Evolutionary conservation across 805 yeast genomes (phyloP), one percentile per base, ranked within the genome.

Genomic region (Naumovozyma baii): DNA sequence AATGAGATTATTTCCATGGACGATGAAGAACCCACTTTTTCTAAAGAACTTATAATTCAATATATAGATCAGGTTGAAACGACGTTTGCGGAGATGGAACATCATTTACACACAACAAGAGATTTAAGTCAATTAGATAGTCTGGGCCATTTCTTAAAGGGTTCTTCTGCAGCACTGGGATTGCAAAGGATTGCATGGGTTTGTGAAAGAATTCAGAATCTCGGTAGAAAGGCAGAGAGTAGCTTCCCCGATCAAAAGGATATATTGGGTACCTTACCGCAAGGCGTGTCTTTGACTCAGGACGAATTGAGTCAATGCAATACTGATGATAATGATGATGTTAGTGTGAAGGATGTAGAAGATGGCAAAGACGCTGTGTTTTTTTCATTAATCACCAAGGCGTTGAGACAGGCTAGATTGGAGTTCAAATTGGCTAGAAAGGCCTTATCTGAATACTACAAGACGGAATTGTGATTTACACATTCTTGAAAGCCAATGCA

Each of bases 101-200:
- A 63, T 5, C 58, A 57, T 25, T 45, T 67, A 37, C 49, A 62
- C 22, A 49, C 63, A 1, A 67, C 67, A 26, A 61, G 62, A 13
- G 63, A 70, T 19, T 68, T 87, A 43, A 70, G 66, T 31, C 69
- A 76, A 44, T 64, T 92, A 40, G 80, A 88, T 16, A 69, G 78
- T 12, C 65, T 83, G 50, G 98, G 98, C 12, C 98, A 92, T 59
- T 92, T 85, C 56, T 69, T 92, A 41, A 92, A 92, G 59, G 98
- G 98, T 34, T 81, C 94, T 10, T 94, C 96, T 1, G 95, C 96
- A 2, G 90, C 96, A 1, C 67, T 92, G 42, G 98, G 98, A 2
- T 69, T 92, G 41, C 75, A 74, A 34, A 77, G 78, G 45, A 83
- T 92, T 37, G 87, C 87, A 42, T 74, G 77, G 54, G 82, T 87